Conservation (phyloP, 1,139 yeast genomes). For the Candida sp. region DNA sequence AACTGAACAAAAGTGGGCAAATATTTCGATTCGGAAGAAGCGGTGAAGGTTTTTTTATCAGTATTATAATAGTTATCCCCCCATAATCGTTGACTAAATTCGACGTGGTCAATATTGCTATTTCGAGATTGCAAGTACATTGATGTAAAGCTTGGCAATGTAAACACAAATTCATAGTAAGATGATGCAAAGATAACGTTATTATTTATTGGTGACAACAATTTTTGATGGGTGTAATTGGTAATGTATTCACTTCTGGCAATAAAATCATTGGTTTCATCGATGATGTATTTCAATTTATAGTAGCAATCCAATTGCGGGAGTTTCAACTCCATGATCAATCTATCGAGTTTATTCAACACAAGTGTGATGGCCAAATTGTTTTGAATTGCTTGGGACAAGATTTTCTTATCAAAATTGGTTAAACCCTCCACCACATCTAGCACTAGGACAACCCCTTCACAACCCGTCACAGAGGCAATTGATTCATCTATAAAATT, state of each 20-base stretch:
- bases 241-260: conserved; percentile 20
- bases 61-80: conserved; percentile 63
- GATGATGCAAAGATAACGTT: conserved; percentile 79
- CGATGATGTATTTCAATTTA: conserved; percentile 62
- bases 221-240: conserved; percentile 22
- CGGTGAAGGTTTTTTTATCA: conserved; percentile 41
- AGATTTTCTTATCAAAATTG: conserved; percentile 43
- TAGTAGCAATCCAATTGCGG: conserved; percentile 73
- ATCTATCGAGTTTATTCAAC: conserved; percentile 81
- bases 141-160: conserved; percentile 60
- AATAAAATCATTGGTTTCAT: conserved; percentile 57
- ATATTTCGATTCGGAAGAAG: conserved; percentile 21
- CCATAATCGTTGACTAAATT: conserved; percentile 65
- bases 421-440: conserved; percentile 86
- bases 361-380: conserved; percentile 56
- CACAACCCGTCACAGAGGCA: conserved; percentile 56
- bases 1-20: conserved; percentile 65
- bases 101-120: conserved; percentile 29
- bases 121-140: conserved; percentile 39
- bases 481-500: conserved; percentile 77
- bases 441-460: conserved; percentile 67
- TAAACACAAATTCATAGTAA: conserved; percentile 58
- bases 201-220: conserved; percentile 57
- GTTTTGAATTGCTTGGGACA: conserved; percentile 46
- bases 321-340: conserved; percentile 70